These are phyloP conservation scores for Erythrophleum ivorense DNA, from an alignment of 331 rosid genomes.

Conservation along the genomic window DNA sequence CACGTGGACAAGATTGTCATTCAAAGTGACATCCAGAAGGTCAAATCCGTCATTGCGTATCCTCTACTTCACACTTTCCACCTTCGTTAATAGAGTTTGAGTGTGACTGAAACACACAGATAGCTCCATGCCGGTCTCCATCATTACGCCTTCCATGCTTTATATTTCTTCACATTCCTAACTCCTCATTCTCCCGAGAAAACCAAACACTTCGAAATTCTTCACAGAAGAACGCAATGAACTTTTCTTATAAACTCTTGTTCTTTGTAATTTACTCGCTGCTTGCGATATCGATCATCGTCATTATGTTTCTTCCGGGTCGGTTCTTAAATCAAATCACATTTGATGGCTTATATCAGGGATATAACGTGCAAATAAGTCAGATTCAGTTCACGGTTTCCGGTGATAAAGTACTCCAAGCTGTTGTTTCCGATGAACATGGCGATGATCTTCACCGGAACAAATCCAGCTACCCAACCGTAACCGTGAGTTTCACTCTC, in stretches of 20 bases:
- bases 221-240: conserved; percentile 11
- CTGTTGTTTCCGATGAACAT: conserved; percentile 2
- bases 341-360: background rate
- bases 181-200: conserved; percentile 5
- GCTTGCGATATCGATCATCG: conserved; percentile 15
- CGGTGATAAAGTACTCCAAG: conserved; percentile 6
- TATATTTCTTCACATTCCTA: background rate
- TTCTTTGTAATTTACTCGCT: conserved; percentile 16
- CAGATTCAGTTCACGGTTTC: conserved; percentile 20
- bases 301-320: conserved; percentile 26
- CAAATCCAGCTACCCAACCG: conserved; percentile 1
- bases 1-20: conserved; percentile 30
- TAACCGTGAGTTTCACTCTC: conserved; percentile 26
- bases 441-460: background rate
- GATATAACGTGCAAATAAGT: background rate
- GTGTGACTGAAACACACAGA: conserved; percentile 3
- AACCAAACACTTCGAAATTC: background rate
- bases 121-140: background rate
- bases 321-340: conserved; percentile 12
- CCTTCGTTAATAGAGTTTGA: background rate
- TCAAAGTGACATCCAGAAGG: background rate
- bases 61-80: conserved; percentile 18
- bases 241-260: background rate
- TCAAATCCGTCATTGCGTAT: conserved; percentile 19
- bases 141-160: conserved; percentile 17